These are phyloP conservation scores for Diaporthe destruens DNA, from an alignment of 2,329 filamentous ascomycete genomes.

Conservation along the genomic window DNA sequence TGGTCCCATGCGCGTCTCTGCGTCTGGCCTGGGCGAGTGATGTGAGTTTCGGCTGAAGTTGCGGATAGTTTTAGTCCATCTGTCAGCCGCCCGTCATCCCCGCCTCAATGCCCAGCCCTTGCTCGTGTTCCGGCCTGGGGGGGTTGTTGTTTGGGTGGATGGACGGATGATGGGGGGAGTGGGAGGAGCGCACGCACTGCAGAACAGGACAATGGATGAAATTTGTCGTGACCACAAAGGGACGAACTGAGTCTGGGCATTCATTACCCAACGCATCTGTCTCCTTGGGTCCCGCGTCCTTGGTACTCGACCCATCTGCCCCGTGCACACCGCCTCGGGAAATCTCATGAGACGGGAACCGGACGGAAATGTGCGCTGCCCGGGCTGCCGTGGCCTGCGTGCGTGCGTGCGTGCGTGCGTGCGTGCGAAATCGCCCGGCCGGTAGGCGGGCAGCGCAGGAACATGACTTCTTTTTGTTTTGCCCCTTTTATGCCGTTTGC, in stretches of 20 bases:
- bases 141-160: not conserved
- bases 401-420: slow-evolving; percentile 12
- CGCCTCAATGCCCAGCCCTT: slow-evolving; percentile 5
- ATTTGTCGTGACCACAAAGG: slow-evolving; percentile 7
- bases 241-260: not conserved
- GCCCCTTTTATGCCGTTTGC: not conserved
- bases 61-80: slow-evolving; percentile 33
- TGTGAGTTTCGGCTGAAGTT: slow-evolving; percentile 40
- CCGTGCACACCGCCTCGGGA: slow-evolving; percentile 30
- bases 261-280: slow-evolving; percentile 11
- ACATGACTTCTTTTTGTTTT: not conserved
- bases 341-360: slow-evolving; percentile 35
- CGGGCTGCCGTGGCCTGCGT: slow-evolving; percentile 33
- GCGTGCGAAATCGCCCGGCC: slow-evolving; percentile 34
- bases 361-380: slow-evolving; percentile 37
- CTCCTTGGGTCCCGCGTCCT: slow-evolving; percentile 26
- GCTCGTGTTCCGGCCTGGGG: not conserved
- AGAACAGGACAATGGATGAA: not conserved
- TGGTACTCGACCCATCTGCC: slow-evolving; percentile 17
- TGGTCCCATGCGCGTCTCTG: slow-evolving; percentile 34
- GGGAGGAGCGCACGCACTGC: not conserved
- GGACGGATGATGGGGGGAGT: not conserved
- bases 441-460: slow-evolving; percentile 22
- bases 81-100: slow-evolving; percentile 20
- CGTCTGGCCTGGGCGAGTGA: slow-evolving; percentile 23